Percentiles rank a stretch among this genome's conserved stretches.
phyloP scores from a whole-genome alignment of 1,284 basidiomycete genomes.

The Rhizoctonia solani region DNA sequence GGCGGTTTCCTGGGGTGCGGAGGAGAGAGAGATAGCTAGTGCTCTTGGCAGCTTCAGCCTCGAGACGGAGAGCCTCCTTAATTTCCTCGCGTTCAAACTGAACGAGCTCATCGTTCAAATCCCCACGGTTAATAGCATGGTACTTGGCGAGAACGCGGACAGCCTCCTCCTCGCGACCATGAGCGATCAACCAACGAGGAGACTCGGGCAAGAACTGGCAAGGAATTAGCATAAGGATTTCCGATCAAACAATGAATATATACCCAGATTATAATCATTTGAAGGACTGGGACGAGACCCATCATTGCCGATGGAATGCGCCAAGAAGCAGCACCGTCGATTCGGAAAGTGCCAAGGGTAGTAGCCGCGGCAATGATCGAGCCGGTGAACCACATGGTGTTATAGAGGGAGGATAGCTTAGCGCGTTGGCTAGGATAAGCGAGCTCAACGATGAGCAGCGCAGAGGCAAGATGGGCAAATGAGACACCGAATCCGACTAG shows the following conservation, averaged over 20 bases:
- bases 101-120: constrained; percentile 46
- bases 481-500: constrained; percentile 60
- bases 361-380: constrained; percentile 38
- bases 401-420: constrained; percentile 58
- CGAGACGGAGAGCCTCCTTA: constrained; percentile 61
- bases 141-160: constrained; percentile 38
- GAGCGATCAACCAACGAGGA: constrained; percentile 42
- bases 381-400: constrained; percentile 57
- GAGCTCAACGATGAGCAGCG: constrained; percentile 60
- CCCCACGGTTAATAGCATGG: constrained; percentile 37
- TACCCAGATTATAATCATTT: constrained; percentile 55
- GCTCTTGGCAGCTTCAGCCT: constrained; percentile 55
- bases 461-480: constrained; percentile 51
- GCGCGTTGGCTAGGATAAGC: constrained; percentile 60
- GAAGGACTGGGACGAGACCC: constrained; percentile 59
- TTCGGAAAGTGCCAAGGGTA: constrained; percentile 40
- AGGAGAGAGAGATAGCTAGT: constrained; percentile 58
- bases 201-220: constrained; percentile 27
- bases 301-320: constrained; percentile 65
- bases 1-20: constrained; percentile 61
- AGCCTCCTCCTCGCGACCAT: constrained; percentile 40
- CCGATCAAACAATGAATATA: background rate
- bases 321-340: constrained; percentile 52
- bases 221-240: background rate
- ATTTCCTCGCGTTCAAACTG: constrained; percentile 49